A percentile compares a stretch with the other conserved stretches of the same genome.
Evolutionary conservation across 352 stramenopile genomes (phyloP).

Genomic region (Phytophthora pisi): DNA sequence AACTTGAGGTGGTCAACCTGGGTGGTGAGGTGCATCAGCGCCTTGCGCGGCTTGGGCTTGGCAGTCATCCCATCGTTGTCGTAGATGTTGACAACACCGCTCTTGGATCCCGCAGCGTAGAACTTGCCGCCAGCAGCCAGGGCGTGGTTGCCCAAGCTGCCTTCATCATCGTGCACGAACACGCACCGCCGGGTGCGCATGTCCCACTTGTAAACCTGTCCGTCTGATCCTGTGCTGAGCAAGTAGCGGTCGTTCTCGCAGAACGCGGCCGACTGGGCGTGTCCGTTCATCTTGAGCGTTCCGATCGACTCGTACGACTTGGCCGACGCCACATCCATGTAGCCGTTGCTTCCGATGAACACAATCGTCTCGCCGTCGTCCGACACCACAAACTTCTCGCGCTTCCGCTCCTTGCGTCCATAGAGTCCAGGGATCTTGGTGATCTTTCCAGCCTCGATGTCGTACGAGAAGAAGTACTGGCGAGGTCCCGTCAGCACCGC

Average conservation of each 20-base stretch:
- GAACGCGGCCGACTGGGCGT: slow-evolving; percentile 90
- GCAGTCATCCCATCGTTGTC: slow-evolving; percentile 65
- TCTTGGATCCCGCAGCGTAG: slow-evolving; percentile 94
- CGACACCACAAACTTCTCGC: slow-evolving; percentile 92
- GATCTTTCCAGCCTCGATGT: slow-evolving; percentile 92
- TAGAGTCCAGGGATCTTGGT: slow-evolving; percentile 91
- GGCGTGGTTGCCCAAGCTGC: slow-evolving; percentile 85
- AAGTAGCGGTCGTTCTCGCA: slow-evolving; percentile 92
- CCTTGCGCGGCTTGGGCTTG: slow-evolving; percentile 85
- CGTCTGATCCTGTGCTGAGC: slow-evolving; percentile 94
- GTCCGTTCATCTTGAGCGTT: slow-evolving; percentile 97
- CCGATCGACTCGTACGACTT: slow-evolving; percentile 94
- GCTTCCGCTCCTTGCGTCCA: slow-evolving; percentile 91
- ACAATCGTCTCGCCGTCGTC: slow-evolving; percentile 90
- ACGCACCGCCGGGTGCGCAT: slow-evolving; percentile 87
- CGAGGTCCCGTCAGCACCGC: slow-evolving; percentile 93
- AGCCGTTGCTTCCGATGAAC: slow-evolving; percentile 96
- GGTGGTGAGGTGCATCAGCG: slow-evolving; percentile 98
- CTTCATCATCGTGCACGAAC: slow-evolving; percentile 84
- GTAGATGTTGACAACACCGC: slow-evolving; percentile 98
- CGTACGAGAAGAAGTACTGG: slow-evolving; percentile 97
- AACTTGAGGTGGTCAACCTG: slow-evolving; percentile 90
- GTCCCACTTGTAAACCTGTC: slow-evolving; percentile 97
- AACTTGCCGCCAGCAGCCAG: slow-evolving; percentile 79
- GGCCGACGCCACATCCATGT: slow-evolving; percentile 93